Evolutionary conservation across 2,329 filamentous ascomycete species (phyloP), one percentile per base, ranked within the genome.

Genomic region (Aspergillus piperis): DNA sequence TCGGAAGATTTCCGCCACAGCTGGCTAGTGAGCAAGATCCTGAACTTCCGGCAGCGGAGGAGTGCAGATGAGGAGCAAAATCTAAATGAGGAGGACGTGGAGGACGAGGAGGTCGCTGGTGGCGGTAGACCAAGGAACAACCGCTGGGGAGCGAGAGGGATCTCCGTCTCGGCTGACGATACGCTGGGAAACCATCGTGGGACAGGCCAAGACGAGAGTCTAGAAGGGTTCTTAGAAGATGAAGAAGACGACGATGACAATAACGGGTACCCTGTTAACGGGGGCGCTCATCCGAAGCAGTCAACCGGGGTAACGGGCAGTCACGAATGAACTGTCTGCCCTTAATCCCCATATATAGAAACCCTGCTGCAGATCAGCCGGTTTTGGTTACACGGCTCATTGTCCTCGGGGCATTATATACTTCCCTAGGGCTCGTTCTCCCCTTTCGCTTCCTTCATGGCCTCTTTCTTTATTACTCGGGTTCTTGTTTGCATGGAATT

Each of bases 1-100:
- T 89, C 89, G 3, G 93, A 97, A 66, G 94, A 98, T 73, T 82
- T 96, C 72, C 85, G 88, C 64, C 88, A 91, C 58, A 91, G 92
- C 64, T 97, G 92, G 88, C 81, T 98, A 27, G 85, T 97, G 8
- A 86, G 86, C 65, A 86, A 88, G 54, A 87, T 96, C 65, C 88
- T 96, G 62, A 91, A 90, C 49, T 73, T 75, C 41, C 66, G 72
- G 19, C 68, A 64, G 15, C 68, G 70, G 36, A 70, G 72, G 17
- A 69, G 64, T 21, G 62, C 68, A 21, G 76, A 80, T 38, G 78
- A 79, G 63, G 73, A 77, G 60, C 73, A 77, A 59, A 69, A 70
- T 23, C 68, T 75, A 15, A 69, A 68, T 36, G 68, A 72, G 32
- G 73, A 72, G 13, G 71, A 70, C 23, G 65, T 66, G 8, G 72